Evolutionary conservation across 495 filamentous ascomycete species (phyloP).

Genomic region (Podospora appendiculata): DNA sequence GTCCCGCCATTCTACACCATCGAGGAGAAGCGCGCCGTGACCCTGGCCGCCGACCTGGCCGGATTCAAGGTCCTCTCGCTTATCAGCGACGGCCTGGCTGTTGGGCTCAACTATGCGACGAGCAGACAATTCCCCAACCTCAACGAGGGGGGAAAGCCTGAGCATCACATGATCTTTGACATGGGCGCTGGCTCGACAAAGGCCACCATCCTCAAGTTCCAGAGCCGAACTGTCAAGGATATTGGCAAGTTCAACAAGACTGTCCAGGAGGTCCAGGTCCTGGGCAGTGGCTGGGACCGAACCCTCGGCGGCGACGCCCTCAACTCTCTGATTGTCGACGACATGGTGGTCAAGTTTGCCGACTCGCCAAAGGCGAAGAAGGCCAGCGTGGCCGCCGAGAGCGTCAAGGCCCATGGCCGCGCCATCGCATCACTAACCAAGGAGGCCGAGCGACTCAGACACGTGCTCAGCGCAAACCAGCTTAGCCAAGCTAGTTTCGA

Average conservation of each 20-base stretch:
- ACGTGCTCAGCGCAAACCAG: conserved; percentile 88
- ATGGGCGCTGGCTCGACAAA: conserved; percentile 98
- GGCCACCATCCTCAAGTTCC: conserved; percentile 87
- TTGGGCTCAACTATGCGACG: conserved; percentile 92
- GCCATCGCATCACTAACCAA: conserved; percentile 83
- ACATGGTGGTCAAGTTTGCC: conserved; percentile 76
- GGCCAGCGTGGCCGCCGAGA: conserved; percentile 47
- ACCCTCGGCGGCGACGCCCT: conserved; percentile 84
- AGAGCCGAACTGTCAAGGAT: conserved; percentile 83
- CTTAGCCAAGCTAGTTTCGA: conserved; percentile 78
- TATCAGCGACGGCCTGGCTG: conserved; percentile 85
- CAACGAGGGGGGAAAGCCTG: conserved; percentile 77
- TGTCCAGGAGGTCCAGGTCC: conserved; percentile 80
- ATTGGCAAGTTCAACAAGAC: conserved; percentile 94
- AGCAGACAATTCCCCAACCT: conserved; percentile 79
- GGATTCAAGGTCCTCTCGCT: conserved; percentile 78
- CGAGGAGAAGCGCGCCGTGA: conserved; percentile 78
- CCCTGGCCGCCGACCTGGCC: conserved; percentile 76
- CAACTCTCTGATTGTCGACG: conserved; percentile 77
- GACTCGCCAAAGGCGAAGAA: conserved; percentile 63
- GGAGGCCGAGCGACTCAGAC: conserved; percentile 79
- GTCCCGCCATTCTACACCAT: conserved; percentile 85
- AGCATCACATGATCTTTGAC: conserved; percentile 90
- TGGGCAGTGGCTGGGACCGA: conserved; percentile 83
- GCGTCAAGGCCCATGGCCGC: conserved; percentile 68